A percentile compares a stretch with the other conserved stretches of the same genome.
Conservation (phyloP, 2,329 filamentous ascomycete genomes). For the Davidsoniella virescens region DNA sequence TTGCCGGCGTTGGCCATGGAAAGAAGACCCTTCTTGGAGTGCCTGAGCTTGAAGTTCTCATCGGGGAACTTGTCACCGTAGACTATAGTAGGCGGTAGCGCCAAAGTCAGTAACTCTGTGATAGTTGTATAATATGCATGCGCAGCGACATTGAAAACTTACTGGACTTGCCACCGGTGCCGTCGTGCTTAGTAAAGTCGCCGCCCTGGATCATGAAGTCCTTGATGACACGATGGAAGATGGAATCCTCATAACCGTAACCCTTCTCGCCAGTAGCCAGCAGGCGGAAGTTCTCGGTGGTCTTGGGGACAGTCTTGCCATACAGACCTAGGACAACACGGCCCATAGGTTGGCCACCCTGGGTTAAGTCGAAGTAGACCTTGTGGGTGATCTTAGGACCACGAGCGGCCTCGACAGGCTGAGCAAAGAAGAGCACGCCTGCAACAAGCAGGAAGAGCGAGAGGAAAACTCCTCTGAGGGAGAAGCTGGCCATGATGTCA, state of each 20-base stretch:
- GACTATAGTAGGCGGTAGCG: slow-evolving; percentile 29
- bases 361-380: slow-evolving; percentile 74
- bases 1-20: slow-evolving; percentile 76
- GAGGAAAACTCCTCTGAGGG: slow-evolving; percentile 52
- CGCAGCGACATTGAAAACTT: slow-evolving; percentile 21
- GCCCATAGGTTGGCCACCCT: slow-evolving; percentile 58
- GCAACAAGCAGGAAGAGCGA: slow-evolving; percentile 63
- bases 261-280: slow-evolving; percentile 76
- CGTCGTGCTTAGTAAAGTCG: slow-evolving; percentile 71
- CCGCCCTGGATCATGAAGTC: slow-evolving; percentile 85
- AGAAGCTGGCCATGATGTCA: slow-evolving; percentile 27
- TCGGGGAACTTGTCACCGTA: slow-evolving; percentile 72
- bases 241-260: slow-evolving; percentile 65
- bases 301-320: slow-evolving; percentile 73
- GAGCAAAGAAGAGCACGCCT: slow-evolving; percentile 57
- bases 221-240: slow-evolving; percentile 84
- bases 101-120: neutral
- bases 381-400: slow-evolving; percentile 93
- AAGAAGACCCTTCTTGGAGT: slow-evolving; percentile 67
- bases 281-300: slow-evolving; percentile 57
- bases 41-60: slow-evolving; percentile 93
- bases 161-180: slow-evolving; percentile 76
- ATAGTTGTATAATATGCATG: neutral
- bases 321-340: slow-evolving; percentile 71
- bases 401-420: slow-evolving; percentile 57